These are phyloP conservation scores for Cunninghamia lanceolata DNA, from an alignment of 75 land plant genomes.

Conservation along the genomic window DNA sequence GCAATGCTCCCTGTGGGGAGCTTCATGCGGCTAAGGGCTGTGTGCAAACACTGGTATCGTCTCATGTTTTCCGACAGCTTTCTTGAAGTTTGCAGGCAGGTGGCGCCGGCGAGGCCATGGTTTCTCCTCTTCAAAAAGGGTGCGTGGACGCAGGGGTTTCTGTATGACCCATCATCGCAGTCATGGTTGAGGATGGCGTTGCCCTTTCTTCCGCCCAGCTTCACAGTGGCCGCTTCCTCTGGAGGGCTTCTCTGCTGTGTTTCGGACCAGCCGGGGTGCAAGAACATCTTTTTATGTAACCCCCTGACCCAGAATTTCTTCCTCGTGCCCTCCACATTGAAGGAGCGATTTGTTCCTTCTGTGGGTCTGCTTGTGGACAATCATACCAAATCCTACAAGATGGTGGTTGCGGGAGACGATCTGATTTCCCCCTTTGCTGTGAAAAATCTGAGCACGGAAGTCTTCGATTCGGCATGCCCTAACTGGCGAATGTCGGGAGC, in stretches of 20 bases:
- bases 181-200: constrained; percentile 48
- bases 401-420: constrained; percentile 74
- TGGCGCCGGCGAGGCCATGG: constrained; percentile 41
- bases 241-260: constrained; percentile 71
- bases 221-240: constrained; percentile 77
- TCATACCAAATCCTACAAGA: constrained; percentile 27
- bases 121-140: constrained; percentile 57
- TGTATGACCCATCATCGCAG: constrained; percentile 43
- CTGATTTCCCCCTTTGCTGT: constrained; percentile 84
- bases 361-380: constrained; percentile 43
- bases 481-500: constrained; percentile 51
- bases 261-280: constrained; percentile 53
- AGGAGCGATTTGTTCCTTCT: constrained; percentile 73
- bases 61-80: constrained; percentile 57
- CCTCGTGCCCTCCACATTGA: constrained; percentile 50
- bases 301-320: constrained; percentile 37
- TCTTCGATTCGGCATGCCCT: constrained; percentile 52
- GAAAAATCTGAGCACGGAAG: constrained; percentile 73
- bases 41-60: constrained; percentile 58
- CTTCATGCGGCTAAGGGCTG: constrained; percentile 36
- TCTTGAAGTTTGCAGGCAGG: constrained; percentile 58
- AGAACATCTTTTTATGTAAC: constrained; percentile 53
- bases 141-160: constrained; percentile 23
- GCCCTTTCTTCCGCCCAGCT: constrained; percentile 46
- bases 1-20: constrained; percentile 41